These are phyloP conservation scores for Aspergillus olivimuriae DNA, from an alignment of 495 filamentous ascomycete species.

Conservation along the genomic window DNA sequence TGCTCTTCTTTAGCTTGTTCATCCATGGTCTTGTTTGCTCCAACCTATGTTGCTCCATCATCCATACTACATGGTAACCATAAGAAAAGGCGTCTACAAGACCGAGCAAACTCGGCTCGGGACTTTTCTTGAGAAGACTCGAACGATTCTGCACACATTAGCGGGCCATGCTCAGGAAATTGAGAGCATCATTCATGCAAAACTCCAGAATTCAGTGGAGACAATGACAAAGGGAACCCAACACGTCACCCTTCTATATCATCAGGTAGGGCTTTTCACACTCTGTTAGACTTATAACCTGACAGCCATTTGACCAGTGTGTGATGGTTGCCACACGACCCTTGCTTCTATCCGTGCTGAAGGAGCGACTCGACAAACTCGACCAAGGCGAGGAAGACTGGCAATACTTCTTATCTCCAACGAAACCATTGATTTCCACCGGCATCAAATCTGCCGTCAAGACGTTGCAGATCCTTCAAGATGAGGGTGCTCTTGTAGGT, in stretches of 20 bases:
- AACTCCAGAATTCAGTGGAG: conserved; percentile 20
- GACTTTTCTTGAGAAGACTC: conserved; percentile 28
- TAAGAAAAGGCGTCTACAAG: conserved; percentile 15
- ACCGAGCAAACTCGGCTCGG: conserved; percentile 24
- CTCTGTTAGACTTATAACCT: no score
- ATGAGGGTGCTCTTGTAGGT: conserved; percentile 31
- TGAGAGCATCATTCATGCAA: conserved; percentile 21
- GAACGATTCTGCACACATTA: conserved; percentile 28
- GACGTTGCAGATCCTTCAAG: conserved; percentile 25
- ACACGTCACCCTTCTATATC: conserved; percentile 30
- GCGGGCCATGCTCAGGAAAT: conserved; percentile 27
- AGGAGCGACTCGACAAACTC: conserved; percentile 25
- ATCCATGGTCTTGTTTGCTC: background rate
- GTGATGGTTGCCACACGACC: conserved; percentile 33
- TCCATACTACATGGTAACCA: no score
- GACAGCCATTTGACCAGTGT: conserved; percentile 13
- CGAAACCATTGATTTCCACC: conserved; percentile 25
- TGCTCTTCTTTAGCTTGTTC: background rate
- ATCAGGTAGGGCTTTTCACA: conserved; percentile 34
- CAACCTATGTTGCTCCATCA: no score
- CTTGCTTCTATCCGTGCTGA: conserved; percentile 28
- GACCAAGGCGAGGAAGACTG: conserved; percentile 20
- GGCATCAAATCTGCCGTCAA: conserved; percentile 34
- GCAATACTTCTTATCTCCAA: conserved; percentile 19
- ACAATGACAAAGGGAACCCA: conserved; percentile 27